Conservation (phyloP, 2,329 filamentous ascomycete species). For the Paracorniculantispora psalliotae region DNA sequence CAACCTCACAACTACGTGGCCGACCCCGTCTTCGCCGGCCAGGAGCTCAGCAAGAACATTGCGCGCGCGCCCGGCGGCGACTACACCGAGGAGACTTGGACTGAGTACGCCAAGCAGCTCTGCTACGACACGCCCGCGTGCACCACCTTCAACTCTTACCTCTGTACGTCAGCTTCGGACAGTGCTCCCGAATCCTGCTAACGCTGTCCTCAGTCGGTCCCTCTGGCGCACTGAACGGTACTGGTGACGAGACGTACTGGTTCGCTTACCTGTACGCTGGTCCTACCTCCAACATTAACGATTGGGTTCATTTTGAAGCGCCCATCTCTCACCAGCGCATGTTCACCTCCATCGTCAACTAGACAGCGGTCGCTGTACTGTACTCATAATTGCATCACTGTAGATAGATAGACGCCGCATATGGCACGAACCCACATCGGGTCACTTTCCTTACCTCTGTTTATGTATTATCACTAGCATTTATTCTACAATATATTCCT, state of each 20-base stretch:
- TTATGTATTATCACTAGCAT: no score
- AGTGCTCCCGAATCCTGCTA: neutral
- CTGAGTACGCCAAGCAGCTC: neutral
- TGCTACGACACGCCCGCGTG: neutral
- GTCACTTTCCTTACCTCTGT: no score
- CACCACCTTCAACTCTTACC: constrained; percentile 4
- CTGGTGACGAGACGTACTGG: neutral
- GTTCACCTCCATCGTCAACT: constrained; percentile 22
- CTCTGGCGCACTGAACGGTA: neutral
- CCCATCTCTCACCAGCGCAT: constrained; percentile 4
- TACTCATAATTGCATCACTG: neutral
- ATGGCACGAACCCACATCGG: no score
- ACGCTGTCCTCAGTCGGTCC: neutral
- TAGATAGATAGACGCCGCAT: neutral
- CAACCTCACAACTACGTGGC: constrained; percentile 4
- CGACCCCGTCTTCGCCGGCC: neutral
- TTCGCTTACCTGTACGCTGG: neutral
- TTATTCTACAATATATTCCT: no score
- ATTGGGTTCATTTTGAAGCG: neutral
- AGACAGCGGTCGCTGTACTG: neutral
- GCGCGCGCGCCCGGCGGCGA: neutral
- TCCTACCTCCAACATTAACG: neutral
- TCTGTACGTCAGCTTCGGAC: neutral
- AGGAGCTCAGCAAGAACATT: neutral
- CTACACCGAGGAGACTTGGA: neutral